Conservation (phyloP, 2,329 filamentous ascomycete genomes). For the Epichloe sylvatica region DNA sequence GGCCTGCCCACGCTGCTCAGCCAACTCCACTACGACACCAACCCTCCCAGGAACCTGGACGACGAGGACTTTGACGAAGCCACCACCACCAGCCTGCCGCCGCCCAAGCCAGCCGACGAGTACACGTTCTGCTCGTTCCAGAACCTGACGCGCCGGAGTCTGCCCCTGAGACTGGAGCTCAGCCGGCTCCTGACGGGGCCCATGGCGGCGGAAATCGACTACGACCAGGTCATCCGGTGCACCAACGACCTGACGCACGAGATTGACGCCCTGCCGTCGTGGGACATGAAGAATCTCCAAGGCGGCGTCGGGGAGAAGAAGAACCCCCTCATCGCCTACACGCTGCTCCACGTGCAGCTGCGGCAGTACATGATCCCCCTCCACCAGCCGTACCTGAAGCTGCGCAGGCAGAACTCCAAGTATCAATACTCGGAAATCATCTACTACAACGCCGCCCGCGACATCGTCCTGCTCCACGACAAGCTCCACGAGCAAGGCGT, state of each 20-base stretch:
- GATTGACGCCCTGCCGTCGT: slow-evolving; percentile 45
- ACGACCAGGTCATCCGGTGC: slow-evolving; percentile 47
- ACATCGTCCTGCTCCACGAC: slow-evolving; percentile 48
- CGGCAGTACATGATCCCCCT: slow-evolving; percentile 48
- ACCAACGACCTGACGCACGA: slow-evolving; percentile 47
- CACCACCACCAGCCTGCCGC: slow-evolving; percentile 34
- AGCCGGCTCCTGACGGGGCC: slow-evolving; percentile 42
- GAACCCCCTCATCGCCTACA: slow-evolving; percentile 43
- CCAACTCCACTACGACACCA: slow-evolving; percentile 41
- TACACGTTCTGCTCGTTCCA: slow-evolving; percentile 49
- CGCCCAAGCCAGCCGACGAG: slow-evolving; percentile 35
- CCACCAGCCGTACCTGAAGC: slow-evolving; percentile 46
- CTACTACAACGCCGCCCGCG: slow-evolving; percentile 48
- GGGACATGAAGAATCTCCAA: slow-evolving; percentile 29
- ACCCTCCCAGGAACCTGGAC: slow-evolving; percentile 42
- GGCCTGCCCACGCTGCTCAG: slow-evolving; percentile 44
- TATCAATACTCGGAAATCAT: slow-evolving; percentile 50
- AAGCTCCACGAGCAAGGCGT: slow-evolving; percentile 45
- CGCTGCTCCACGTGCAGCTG: slow-evolving; percentile 45
- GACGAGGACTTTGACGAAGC: slow-evolving; percentile 44
- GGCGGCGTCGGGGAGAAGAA: slow-evolving; percentile 27
- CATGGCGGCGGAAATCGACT: slow-evolving; percentile 37
- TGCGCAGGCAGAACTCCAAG: slow-evolving; percentile 44
- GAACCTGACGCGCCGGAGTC: slow-evolving; percentile 40
- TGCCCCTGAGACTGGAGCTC: slow-evolving; percentile 42